Base-by-base conservation (phyloP, 495 filamentous ascomycete genomes). In the Penicillium fimorum region DNA sequence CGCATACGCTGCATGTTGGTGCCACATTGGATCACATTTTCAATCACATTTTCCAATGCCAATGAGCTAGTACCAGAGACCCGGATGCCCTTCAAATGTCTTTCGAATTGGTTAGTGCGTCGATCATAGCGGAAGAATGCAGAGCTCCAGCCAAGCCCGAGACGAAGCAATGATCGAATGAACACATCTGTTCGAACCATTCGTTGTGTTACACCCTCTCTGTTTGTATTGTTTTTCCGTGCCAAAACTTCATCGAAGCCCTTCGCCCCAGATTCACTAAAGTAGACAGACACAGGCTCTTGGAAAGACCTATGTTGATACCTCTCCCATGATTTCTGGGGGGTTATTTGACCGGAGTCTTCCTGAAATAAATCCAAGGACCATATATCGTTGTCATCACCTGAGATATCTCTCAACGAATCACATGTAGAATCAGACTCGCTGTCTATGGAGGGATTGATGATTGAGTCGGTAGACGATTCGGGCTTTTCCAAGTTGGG, bases 111-210 rank as follows among this genome's bases (percentile, higher is more conserved):
- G 49, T 70, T 70, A 30, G 77, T 81, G 24, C 74, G 65, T 29
- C 77, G 64, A 52, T 90, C 77, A 76, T 86, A 96, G 1, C 67
- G 67, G 69, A 95, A 97, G 46, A 96, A 81, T 10, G 87, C 69
- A 0, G 93, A 96, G 47, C 84, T 87, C 71, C 91, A 82, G 5
- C 94, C 94, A 3, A 97, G 76, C 0, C 87, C 89, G 10, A 96
- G 79, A 47, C 83, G 81, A 35, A 90, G 68, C 18, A 96, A 70
- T 22, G 84, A 86, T 45, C 82, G 66, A 33, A 86, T 66, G 59
- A 90, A 85, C 2, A 79, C 57, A 41, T 77, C 72, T 17, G 77
- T 61, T 30, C 63, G 69, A n/a, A 69, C 68, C 25, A 73, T 29
- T 10, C 64, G 62, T 13, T 54, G 60, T 2, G 59, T n/a, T 7